A percentile compares a stretch with the other conserved stretches of the same genome.
Conservation (phyloP, 805 yeast genomes). For the Jamesozyma lodderae region DNA sequence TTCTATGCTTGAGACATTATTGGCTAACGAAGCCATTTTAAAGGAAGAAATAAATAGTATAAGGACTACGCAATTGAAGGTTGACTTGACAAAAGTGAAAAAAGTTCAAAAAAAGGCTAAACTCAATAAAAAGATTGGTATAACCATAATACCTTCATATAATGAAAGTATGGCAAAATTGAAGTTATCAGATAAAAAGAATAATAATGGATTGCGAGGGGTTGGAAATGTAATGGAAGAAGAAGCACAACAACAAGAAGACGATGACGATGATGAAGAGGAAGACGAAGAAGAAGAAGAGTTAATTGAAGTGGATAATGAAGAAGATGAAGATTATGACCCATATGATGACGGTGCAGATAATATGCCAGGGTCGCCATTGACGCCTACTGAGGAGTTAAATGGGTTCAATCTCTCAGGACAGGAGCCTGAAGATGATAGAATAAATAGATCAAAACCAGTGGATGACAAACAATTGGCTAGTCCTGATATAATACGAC, state of each 20-base stretch:
- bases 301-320: background rate
- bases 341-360: background rate
- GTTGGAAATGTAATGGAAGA: background rate
- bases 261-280: background rate
- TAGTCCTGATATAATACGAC: too few relatives aligned
- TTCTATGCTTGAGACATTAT: conserved; percentile 18
- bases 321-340: background rate
- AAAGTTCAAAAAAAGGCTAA: background rate
- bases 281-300: background rate
- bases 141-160: background rate
- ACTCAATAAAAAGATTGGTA: background rate
- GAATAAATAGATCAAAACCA: too few relatives aligned
- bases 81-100: conserved; percentile 5
- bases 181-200: background rate
- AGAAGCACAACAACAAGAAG: background rate
- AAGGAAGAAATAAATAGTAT: conserved; percentile 13
- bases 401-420: background rate
- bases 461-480: too few relatives aligned
- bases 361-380: background rate
- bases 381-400: background rate
- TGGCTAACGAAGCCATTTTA: conserved; percentile 24
- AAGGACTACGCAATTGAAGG: conserved; percentile 2
- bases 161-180: background rate
- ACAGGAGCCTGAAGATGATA: background rate
- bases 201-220: background rate